These are phyloP conservation scores for Talaromyces sp. DNA, from an alignment of 2,329 filamentous ascomycete genomes.

Conservation along the genomic window DNA sequence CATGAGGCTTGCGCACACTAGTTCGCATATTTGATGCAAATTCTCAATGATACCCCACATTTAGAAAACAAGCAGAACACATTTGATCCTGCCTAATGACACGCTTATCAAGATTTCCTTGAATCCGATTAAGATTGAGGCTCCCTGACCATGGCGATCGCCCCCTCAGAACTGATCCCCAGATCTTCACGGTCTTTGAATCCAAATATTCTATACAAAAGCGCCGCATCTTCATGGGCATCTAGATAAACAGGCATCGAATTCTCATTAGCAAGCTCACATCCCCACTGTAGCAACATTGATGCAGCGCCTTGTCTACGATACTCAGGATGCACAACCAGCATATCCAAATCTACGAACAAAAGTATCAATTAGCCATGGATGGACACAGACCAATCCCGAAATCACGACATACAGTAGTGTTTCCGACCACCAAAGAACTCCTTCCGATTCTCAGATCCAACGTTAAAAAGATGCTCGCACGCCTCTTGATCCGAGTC, in stretches of 20 bases:
- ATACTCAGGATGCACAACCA: constrained; percentile 41
- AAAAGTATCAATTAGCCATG: background rate
- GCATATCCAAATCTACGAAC: constrained; percentile 14
- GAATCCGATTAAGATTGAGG: background rate
- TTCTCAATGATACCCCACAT: too few species aligned
- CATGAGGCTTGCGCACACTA: too few species aligned
- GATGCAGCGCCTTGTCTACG: constrained; percentile 42
- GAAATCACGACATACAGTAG: constrained; percentile 24
- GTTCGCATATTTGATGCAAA: too few species aligned
- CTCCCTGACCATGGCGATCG: constrained; percentile 7
- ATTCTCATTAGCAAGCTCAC: constrained; percentile 38
- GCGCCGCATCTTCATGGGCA: constrained; percentile 35
- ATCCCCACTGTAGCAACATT: constrained; percentile 39
- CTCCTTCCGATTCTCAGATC: constrained; percentile 17
- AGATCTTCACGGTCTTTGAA: constrained; percentile 34
- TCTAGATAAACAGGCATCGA: constrained; percentile 41
- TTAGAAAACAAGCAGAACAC: background rate
- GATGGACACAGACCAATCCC: background rate
- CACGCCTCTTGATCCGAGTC: constrained; percentile 20
- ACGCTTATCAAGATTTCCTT: background rate
- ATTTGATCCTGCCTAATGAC: too few species aligned
- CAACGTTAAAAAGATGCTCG: constrained; percentile 16
- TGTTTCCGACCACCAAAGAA: constrained; percentile 20
- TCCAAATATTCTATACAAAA: constrained; percentile 41
- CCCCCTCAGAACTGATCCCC: constrained; percentile 3